Conservation (phyloP, 2,329 filamentous ascomycete species). For the Chaetomiaceae sp. region DNA sequence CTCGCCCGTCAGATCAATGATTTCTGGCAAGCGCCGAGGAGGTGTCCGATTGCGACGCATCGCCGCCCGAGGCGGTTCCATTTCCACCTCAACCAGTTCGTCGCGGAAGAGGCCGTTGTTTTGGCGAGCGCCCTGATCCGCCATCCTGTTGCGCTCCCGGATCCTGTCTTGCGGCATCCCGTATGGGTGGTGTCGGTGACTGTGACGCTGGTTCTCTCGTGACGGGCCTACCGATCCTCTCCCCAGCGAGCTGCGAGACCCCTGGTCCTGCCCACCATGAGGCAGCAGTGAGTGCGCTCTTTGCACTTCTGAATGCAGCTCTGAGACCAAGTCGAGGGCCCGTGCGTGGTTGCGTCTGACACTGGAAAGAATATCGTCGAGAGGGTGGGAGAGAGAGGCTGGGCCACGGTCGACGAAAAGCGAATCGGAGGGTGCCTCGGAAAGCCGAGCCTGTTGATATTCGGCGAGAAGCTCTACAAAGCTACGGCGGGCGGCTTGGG, state of each 20-base stretch:
- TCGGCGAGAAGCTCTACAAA: not conserved
- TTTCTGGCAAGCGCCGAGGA: constrained; percentile 9
- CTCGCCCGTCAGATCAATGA: constrained; percentile 50
- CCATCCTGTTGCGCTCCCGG: not conserved
- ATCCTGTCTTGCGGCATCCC: not conserved
- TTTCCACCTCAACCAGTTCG: constrained; percentile 35
- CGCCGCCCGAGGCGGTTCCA: constrained; percentile 9
- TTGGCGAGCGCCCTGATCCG: not conserved
- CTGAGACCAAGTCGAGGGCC: not conserved
- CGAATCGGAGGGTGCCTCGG: not conserved
- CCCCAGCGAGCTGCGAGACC: not conserved
- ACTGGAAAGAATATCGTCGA: not conserved
- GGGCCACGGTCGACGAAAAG: constrained; percentile 1
- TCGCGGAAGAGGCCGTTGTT: constrained; percentile 19
- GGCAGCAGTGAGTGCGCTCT: not conserved
- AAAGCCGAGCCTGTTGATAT: not conserved
- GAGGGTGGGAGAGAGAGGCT: not conserved
- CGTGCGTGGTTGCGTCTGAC: constrained; percentile 4
- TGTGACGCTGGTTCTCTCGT: constrained; percentile 2
- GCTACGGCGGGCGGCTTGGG: not conserved
- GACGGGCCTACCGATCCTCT: not conserved
- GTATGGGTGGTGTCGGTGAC: constrained; percentile 15
- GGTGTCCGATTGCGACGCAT: not conserved
- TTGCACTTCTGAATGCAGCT: not conserved
- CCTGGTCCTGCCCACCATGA: not conserved